Base-by-base conservation (phyloP, 176 grass and related monocot species). In the Cenchrus fungigraminus region DNA sequence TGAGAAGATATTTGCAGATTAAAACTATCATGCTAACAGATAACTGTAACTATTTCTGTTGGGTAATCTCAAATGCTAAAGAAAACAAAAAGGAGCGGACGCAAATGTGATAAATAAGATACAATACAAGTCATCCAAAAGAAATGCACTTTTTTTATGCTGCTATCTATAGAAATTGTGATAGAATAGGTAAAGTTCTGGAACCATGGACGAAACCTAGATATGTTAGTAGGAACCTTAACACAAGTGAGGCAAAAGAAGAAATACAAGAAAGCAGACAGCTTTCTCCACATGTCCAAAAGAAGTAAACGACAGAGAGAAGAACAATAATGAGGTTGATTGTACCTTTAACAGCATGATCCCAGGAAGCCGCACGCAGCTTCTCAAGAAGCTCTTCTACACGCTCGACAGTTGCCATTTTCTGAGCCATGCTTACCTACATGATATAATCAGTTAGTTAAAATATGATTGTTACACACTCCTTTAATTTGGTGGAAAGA, bases 341-440 rank as follows among this genome's bases (percentile, higher is more conserved):
- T 71, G 12, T 80, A 94, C 96, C 96, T 95, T 94, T 85, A 74
- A 94, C 89, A 85, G 93, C 93, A 87, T 88, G 93, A 82, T 94
- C 91, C 96, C 96, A 98, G 9, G 96, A 98, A 84, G 96, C 96
- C 89, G 84, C 83, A 65, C 91, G 93, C 19, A 98, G 85, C 86
- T 98, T 98, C 87, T 95, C 96, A 28, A 98, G 96, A 83, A 98
- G 89, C 85, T 98, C 96, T 86, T 94, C 86, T 73, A 93, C 93
- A 57, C 81, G 84, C 44, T 94, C 93, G 83, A 98, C 88, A 12
- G 93, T 93, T 78, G 95, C 95, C 95, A 98, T 98, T 90, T 98
- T 98, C 66, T 81, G 82, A 80, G 89, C 91, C 87, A 98, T 84
- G 89, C 95, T 95, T 66, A 98, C 92, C 92, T 98, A 87, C 32